Conservation (phyloP, 768 basidiomycete genomes). For the Lentinula raphanica region DNA sequence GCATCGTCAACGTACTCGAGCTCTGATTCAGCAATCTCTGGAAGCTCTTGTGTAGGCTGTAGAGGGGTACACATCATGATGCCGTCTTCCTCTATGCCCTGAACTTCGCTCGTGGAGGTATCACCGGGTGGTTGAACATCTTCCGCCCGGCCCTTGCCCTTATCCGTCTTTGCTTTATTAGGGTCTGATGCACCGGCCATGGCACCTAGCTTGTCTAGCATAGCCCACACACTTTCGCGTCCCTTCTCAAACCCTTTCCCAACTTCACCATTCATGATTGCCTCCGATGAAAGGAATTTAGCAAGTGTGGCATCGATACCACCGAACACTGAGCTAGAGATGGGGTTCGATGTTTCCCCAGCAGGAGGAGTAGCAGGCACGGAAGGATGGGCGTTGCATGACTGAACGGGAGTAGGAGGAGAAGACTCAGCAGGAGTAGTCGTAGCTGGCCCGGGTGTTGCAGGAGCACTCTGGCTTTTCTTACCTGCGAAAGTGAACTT, state of each 20-base stretch:
- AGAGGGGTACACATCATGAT: constrained; percentile 78
- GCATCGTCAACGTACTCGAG: constrained; percentile 38
- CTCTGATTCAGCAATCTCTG: constrained; percentile 66
- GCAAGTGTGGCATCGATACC: constrained; percentile 44
- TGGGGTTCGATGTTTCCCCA: neutral
- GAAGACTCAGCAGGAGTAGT: neutral
- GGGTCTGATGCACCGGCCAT: constrained; percentile 1
- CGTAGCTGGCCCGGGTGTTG: constrained; percentile 4
- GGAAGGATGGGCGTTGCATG: neutral
- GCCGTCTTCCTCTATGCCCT: constrained; percentile 41
- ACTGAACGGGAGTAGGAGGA: neutral
- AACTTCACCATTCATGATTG: constrained; percentile 57
- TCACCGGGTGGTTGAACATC: constrained; percentile 8
- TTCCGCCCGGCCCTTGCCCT: constrained; percentile 16
- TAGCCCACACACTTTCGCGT: constrained; percentile 52
- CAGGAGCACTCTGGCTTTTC: constrained; percentile 28
- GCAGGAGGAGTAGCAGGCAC: constrained; percentile 7
- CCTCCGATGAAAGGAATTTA: constrained; percentile 49
- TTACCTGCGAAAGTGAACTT: constrained; percentile 27
- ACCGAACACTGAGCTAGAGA: constrained; percentile 16
- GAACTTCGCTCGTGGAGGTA: constrained; percentile 27
- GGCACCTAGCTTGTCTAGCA: constrained; percentile 39
- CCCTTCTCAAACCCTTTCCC: constrained; percentile 26
- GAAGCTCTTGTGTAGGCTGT: constrained; percentile 55
- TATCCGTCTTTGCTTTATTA: constrained; percentile 1